A percentile compares a stretch with the other conserved stretches of the same genome.
These are phyloP conservation scores for Tremella fuciformis DNA, from an alignment of 768 basidiomycete species.

Conservation along the genomic window DNA sequence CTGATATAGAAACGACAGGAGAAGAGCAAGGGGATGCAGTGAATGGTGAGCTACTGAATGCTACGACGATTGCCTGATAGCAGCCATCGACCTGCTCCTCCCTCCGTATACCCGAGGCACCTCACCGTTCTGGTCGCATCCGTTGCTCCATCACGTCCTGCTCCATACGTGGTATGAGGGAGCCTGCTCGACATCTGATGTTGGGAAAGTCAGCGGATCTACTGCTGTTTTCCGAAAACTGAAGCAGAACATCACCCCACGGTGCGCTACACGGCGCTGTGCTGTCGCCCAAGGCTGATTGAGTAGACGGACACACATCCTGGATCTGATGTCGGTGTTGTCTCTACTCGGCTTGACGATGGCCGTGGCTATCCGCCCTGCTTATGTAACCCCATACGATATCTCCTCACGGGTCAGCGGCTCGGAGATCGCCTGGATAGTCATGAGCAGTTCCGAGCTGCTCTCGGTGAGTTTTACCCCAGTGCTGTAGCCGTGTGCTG, in stretches of 20 bases:
- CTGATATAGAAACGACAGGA: not conserved
- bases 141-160: constrained; percentile 8
- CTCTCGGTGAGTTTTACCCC: not conserved
- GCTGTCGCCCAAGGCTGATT: not conserved
- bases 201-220: no score
- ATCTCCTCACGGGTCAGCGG: not conserved
- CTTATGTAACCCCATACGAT: constrained; percentile 16
- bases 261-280: not conserved
- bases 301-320: constrained; percentile 20
- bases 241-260: not conserved
- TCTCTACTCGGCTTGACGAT: constrained; percentile 22
- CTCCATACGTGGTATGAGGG: constrained; percentile 7
- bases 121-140: constrained; percentile 6
- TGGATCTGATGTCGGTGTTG: constrained; percentile 21
- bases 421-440: constrained; percentile 7
- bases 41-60: not conserved
- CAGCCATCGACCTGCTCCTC: constrained; percentile 17
- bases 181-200: no score
- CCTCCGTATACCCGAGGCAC: constrained; percentile 1
- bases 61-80: no score
- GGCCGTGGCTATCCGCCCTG: constrained; percentile 17
- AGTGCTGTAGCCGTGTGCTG: not conserved
- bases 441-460: not conserved
- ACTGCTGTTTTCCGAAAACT: no score
- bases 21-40: constrained; percentile 3